Base-by-base conservation (phyloP, 257 asterid genomes). In the Fraxinus pennsylvanica region DNA sequence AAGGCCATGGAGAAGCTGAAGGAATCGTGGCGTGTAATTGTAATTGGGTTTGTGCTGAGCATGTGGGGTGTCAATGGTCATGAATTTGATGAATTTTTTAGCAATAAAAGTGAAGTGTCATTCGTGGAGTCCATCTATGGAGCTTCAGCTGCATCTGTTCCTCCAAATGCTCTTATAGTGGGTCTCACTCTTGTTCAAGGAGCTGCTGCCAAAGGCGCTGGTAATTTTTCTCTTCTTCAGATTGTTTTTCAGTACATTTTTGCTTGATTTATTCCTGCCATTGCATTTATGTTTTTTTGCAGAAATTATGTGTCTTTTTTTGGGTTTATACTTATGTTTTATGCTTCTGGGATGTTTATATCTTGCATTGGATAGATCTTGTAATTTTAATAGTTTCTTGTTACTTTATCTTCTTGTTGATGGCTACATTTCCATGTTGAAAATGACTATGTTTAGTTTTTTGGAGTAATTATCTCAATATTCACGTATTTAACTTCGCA, bases 181-280 rank as follows among this genome's bases (percentile, higher is more conserved):
- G 87, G 88, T 36, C 92, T 94, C 81, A 84, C 96, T 71, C 92
- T 94, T 71, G 86, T 94, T 84, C 92, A 80, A 25, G 97, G 97
- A 78, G 97, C 99, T 84, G 92, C 83, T 78, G 86, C 94, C 79
- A 91, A 85, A 87, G 90, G 95, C 74, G 99, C 97, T 82, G 96
- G 97, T 94, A 87, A 73, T 21, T 47, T 47, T 47, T n/a, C 22
- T 15, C 25, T 52, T 52, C 12, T 4, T 59, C 30, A 21, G 27
- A 15, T 61, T 25, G 32, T 14, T 61, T 61, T 61, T 61, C 2
- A 61, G 6, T 22, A 25, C 33, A 61, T 22, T 61, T 21, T 61
- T 61, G 13, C 32, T 25, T 74, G 74, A 29, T 59, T 73, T 59
- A 45, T 25, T n/a, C 36, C 32, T 63, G 57, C 10, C 67, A 36